These are phyloP conservation scores for Calocybe gambosa DNA, from an alignment of 1,284 basidiomycete species.

Conservation along the genomic window DNA sequence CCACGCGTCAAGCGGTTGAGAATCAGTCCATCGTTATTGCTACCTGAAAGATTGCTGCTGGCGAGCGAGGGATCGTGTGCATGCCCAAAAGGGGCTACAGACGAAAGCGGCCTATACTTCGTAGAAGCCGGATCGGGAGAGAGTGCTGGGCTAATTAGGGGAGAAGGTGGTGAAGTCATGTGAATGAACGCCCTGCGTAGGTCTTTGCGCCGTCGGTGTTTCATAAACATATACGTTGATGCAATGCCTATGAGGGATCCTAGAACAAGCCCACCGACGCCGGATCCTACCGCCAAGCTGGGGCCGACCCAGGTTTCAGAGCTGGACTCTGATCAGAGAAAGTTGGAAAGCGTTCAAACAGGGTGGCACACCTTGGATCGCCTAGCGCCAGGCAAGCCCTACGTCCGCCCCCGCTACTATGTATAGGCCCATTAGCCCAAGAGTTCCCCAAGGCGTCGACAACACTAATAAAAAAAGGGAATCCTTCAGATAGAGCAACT, in stretches of 20 bases:
- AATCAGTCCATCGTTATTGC: constrained; percentile 4
- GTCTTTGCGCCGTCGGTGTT: constrained; percentile 21
- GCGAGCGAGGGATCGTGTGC: constrained; percentile 4
- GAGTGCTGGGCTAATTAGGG: constrained; percentile 3
- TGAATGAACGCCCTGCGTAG: constrained; percentile 13
- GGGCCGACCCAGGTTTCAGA: constrained; percentile 16
- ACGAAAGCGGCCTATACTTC: constrained; percentile 5
- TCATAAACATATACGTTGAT: constrained; percentile 27
- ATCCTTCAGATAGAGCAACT: constrained; percentile 47
- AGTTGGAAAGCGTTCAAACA: background rate
- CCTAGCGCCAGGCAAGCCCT: constrained; percentile 28
- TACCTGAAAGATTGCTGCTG: constrained; percentile 7
- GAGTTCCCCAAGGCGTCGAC: constrained; percentile 42
- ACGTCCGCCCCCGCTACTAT: constrained; percentile 34
- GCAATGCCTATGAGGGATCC: constrained; percentile 35
- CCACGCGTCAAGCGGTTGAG: constrained; percentile 11
- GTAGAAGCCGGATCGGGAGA: background rate
- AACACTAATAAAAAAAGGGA: constrained; percentile 51
- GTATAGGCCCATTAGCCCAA: constrained; percentile 54
- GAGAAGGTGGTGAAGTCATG: constrained; percentile 7
- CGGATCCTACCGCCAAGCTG: constrained; percentile 32
- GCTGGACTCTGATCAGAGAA: background rate
- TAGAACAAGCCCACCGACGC: constrained; percentile 36
- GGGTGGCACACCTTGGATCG: constrained; percentile 2
- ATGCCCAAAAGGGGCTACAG: background rate